Conservation (phyloP, 805 yeast genomes). For the Saturnispora dispora region DNA sequence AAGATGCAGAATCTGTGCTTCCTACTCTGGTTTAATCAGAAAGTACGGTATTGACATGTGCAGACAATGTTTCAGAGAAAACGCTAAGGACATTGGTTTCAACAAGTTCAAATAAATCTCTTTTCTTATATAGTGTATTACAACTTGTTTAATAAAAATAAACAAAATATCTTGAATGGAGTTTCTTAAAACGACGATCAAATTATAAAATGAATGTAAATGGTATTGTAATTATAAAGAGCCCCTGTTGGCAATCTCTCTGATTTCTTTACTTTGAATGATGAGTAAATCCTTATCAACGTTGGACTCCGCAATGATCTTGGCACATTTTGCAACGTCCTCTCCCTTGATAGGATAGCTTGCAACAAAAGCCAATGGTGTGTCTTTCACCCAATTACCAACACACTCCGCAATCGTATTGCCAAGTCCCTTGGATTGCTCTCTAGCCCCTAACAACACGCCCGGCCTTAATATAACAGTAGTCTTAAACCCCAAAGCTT, state of each 20-base stretch:
- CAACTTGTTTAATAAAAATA: conserved; percentile 9
- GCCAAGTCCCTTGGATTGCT: conserved; percentile 30
- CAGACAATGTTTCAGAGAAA: conserved; percentile 99
- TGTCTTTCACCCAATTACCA: conserved; percentile 27
- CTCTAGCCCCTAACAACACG: conserved; percentile 54
- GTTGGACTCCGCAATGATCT: conserved; percentile 14
- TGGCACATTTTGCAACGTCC: conserved; percentile 53
- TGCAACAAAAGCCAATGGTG: conserved; percentile 25
- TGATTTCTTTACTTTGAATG: conserved; percentile 17
- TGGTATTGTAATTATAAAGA: background rate
- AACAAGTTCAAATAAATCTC: conserved; percentile 84
- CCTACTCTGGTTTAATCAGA: conserved; percentile 99
- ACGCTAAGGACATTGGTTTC: conserved; percentile 98
- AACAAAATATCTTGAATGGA: conserved; percentile 1
- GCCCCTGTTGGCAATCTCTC: conserved; percentile 13
- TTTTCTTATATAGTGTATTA: conserved; percentile 6
- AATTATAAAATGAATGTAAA: background rate
- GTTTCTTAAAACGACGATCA: background rate
- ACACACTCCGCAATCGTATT: conserved; percentile 27
- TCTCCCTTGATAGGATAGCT: conserved; percentile 50
- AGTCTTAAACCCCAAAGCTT: conserved; percentile 54
- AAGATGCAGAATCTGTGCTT: conserved; percentile 98
- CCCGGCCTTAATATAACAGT: conserved; percentile 79
- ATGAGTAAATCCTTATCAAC: conserved; percentile 23
- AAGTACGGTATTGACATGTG: conserved; percentile 99